A percentile compares a stretch with the other conserved stretches of the same genome.
phyloP scores from a whole-genome alignment of 2,329 filamentous ascomycete species.

The Xylaria sp. region DNA sequence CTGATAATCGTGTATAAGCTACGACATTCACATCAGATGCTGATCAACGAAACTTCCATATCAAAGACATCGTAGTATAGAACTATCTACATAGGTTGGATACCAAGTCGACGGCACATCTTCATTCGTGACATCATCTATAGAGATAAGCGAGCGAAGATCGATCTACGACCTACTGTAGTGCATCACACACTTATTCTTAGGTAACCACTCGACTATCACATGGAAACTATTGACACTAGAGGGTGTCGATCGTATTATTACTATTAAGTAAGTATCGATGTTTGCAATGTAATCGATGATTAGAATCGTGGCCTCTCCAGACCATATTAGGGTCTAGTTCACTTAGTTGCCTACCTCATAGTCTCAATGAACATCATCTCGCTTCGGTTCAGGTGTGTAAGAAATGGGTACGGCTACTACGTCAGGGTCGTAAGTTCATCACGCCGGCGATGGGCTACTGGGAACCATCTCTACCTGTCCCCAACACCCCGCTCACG shows the following conservation, averaged over 20 bases:
- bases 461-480: background rate
- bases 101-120: background rate
- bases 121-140: conserved; percentile 22
- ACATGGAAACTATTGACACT: background rate
- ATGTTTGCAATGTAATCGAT: background rate
- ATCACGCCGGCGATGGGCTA: background rate
- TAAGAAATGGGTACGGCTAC: background rate
- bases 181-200: background rate
- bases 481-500: background rate
- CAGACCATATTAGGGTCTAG: background rate
- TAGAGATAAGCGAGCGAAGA: conserved; percentile 8
- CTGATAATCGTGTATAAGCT: background rate
- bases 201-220: background rate
- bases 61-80: background rate
- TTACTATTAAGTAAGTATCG: background rate
- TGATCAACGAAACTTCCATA: background rate
- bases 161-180: conserved; percentile 13
- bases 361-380: background rate
- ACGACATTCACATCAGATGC: background rate
- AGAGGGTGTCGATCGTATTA: background rate
- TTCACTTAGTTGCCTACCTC: no score
- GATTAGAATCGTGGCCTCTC: background rate
- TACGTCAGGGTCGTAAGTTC: background rate
- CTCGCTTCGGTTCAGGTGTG: background rate
- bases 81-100: background rate